Percentiles rank a stretch among this genome's conserved stretches.
Conservation (phyloP, 495 filamentous ascomycete species). For the Talaromyces nanjingensis region DNA sequence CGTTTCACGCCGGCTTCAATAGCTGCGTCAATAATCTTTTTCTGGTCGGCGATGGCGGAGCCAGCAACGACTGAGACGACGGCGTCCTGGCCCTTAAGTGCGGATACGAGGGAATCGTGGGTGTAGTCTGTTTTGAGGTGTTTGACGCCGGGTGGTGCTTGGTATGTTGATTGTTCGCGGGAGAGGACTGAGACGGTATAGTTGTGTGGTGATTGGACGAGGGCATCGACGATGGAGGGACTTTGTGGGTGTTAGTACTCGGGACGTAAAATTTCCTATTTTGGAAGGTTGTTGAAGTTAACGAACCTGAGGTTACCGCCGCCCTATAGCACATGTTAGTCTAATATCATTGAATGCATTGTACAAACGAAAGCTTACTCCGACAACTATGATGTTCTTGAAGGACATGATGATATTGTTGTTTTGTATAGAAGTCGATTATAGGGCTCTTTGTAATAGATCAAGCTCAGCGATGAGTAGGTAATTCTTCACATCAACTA, state of each 20-base stretch:
- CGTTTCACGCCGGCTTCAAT: conserved; percentile 45
- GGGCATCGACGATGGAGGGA: conserved; percentile 1
- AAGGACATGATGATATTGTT: background rate
- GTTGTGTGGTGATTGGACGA: background rate
- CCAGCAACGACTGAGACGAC: conserved; percentile 27
- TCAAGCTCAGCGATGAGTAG: background rate
- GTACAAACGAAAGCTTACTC: background rate
- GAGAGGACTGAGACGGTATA: conserved; percentile 28
- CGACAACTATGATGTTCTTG: conserved; percentile 3
- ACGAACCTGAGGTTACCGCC: conserved; percentile 6
- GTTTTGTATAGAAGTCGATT: background rate
- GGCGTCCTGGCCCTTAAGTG: conserved; percentile 29
- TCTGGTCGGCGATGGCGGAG: conserved; percentile 23
- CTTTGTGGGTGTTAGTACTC: background rate
- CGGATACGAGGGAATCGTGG: conserved; percentile 13
- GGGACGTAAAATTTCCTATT: background rate
- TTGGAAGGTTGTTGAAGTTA: background rate
- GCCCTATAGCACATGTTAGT: background rate
- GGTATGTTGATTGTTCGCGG: conserved; percentile 18
- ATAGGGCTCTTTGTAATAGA: background rate
- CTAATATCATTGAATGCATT: background rate
- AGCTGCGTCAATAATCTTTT: conserved; percentile 43
- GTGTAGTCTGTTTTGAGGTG: conserved; percentile 6
- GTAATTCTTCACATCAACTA: background rate
- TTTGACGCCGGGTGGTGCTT: background rate